phyloP scores from a whole-genome alignment of 768 basidiomycete species.

The Auricularia heimuer region DNA sequence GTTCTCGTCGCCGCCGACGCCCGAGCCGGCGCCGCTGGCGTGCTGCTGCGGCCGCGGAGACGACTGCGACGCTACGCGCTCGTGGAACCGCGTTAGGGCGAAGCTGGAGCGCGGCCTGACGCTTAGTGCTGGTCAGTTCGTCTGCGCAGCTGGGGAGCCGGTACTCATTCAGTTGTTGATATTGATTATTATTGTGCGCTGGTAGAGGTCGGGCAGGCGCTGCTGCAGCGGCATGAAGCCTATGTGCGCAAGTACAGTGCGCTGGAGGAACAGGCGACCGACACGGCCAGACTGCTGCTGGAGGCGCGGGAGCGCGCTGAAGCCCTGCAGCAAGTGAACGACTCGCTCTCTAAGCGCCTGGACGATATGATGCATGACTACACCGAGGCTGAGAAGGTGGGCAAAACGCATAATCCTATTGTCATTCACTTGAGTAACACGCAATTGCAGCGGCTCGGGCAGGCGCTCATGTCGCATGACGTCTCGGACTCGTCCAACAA shows the following conservation, averaged over 20 bases:
- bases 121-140: conserved; percentile 71
- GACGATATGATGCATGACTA: conserved; percentile 44
- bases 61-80: conserved; percentile 52
- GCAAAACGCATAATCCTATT: not conserved
- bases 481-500: conserved; percentile 72
- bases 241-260: conserved; percentile 67
- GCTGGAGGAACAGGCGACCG: conserved; percentile 8
- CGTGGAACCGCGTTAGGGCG: conserved; percentile 56
- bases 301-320: conserved; percentile 18
- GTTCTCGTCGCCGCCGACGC: conserved; percentile 56
- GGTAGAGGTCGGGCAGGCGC: conserved; percentile 80
- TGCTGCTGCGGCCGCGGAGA: conserved; percentile 59
- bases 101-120: conserved; percentile 68
- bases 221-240: conserved; percentile 78
- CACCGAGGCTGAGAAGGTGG: conserved; percentile 49
- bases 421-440: not conserved
- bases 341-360: conserved; percentile 26
- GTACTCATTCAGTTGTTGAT: no score
- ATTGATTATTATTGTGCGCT: no score
- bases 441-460: conserved; percentile 56
- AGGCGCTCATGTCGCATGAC: conserved; percentile 74
- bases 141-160: no score
- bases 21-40: conserved; percentile 44
- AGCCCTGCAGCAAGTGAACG: conserved; percentile 13
- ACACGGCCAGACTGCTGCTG: conserved; percentile 9